Evolutionary conservation across 2,329 filamentous ascomycete species (phyloP), one percentile per base, ranked within the genome.

Genomic region (Neonectria punicea): DNA sequence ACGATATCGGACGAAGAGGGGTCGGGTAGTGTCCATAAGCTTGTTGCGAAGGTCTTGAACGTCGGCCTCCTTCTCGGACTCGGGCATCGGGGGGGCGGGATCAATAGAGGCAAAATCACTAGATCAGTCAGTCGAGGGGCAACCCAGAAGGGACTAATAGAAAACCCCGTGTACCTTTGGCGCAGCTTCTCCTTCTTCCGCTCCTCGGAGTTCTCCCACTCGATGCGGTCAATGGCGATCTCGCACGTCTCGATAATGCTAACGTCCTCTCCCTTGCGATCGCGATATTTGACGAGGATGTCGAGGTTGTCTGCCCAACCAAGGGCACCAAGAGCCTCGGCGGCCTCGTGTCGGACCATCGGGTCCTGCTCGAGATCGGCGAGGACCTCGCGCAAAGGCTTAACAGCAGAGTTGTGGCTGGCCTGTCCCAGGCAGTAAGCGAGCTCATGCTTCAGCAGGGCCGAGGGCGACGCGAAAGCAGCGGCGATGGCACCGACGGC

Each of bases 341-440:
- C 96, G 16, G 96, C 95, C 83, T 99, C 96, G 75, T 99, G 96
- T 72, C 96, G 87, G 80, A 93, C 97, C 94, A 99, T 99, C 41
- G 92, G 81, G 82, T 98, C 94, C 80, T 98, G 93, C n/a, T 88
- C 77, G 68, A 89, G 82, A 79, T 98, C 88, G 70, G 92, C 87
- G 62, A 98, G 84, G 14, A 97, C 93, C 13, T 85, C 81, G 63
- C 90, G 87, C 70, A 99, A 84, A 67, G 89, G 91, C 10, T 90
- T 86, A 10, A 94, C 87, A 0, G 94, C 92, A 50, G 90, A 90
- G 55, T 86, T 80, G 76, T 97, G 93, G 63, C 90, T 90, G 1
- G 93, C 95, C 82, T 99, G 96, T 8, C 96, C 96, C 2, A 99
- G 87, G 77, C 96, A 99, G 83, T 99, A 99, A 28, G 96, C 96